Conservation (phyloP, 352 stramenopile genomes). For the Phytophthora kernoviae region DNA sequence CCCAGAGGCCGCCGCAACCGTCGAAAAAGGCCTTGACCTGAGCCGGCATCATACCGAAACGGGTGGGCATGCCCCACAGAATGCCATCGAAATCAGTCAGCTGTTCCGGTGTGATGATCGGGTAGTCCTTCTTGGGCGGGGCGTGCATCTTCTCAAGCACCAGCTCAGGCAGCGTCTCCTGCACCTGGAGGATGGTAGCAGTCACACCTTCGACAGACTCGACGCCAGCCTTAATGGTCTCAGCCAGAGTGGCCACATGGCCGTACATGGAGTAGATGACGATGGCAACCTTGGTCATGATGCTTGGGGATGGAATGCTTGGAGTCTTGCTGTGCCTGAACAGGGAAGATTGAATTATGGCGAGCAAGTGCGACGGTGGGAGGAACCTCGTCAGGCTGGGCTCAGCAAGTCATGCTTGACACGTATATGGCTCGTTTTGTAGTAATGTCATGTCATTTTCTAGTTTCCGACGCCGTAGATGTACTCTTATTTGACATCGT, state of each 20-base stretch:
- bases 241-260: conserved; percentile 70
- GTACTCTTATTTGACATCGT: too few relatives aligned
- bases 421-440: background rate
- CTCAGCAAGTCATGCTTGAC: background rate
- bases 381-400: background rate
- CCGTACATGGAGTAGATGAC: conserved; percentile 86
- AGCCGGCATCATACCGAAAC: conserved; percentile 73
- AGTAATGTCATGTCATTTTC: too few relatives aligned
- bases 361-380: background rate
- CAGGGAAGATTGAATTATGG: background rate
- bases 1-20: conserved; percentile 64
- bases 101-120: conserved; percentile 54
- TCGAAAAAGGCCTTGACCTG: conserved; percentile 87
- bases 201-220: conserved; percentile 50
- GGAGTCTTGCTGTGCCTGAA: background rate
- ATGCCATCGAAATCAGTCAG: conserved; percentile 46
- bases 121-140: conserved; percentile 64
- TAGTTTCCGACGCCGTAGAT: too few relatives aligned
- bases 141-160: conserved; percentile 82
- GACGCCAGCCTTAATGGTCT: conserved; percentile 69
- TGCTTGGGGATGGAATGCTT: background rate
- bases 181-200: conserved; percentile 63
- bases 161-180: conserved; percentile 71
- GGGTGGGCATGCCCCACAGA: conserved; percentile 85
- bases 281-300: conserved; percentile 70